Percentiles rank a stretch among this genome's conserved stretches.
Conservation (phyloP, 257 asterid genomes). For the Primulina tabacum region DNA sequence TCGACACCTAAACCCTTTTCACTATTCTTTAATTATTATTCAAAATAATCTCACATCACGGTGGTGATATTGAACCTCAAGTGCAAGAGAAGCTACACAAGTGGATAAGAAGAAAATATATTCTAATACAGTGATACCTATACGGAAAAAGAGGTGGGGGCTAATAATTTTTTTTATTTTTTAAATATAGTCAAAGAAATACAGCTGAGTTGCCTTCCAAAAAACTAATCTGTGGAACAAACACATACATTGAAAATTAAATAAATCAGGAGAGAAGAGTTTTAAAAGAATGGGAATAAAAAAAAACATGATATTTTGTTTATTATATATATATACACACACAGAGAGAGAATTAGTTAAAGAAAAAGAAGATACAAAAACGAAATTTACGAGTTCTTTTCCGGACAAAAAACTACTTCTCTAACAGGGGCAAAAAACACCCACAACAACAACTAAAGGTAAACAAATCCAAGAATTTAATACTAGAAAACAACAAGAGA, state of each 20-base stretch:
- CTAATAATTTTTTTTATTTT: background rate
- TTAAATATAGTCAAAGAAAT: slow-evolving; percentile 26
- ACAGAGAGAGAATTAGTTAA: too few species aligned
- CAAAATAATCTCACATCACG: background rate
- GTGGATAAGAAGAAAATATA: slow-evolving; percentile 29
- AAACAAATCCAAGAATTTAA: background rate
- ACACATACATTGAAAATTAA: background rate
- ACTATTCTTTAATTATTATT: background rate
- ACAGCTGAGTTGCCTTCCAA: slow-evolving; percentile 24
- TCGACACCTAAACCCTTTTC: too few species aligned
- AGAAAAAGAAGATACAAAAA: too few species aligned
- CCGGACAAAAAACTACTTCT: too few species aligned
- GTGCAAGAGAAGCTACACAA: slow-evolving; percentile 3
- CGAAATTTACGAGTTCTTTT: too few species aligned
- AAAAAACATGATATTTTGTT: background rate
- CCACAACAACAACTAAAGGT: background rate
- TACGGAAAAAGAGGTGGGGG: background rate
- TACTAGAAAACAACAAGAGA: background rate
- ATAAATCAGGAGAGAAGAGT: background rate
- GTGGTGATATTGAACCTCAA: too few species aligned
- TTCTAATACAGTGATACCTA: slow-evolving; percentile 6
- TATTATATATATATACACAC: too few species aligned
- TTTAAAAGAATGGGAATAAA: background rate
- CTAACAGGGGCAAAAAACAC: too few species aligned
- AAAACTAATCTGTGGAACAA: background rate